Evolutionary conservation across 148 eudicot species (phyloP).

Genomic region (Camellia lanceoleosa): DNA sequence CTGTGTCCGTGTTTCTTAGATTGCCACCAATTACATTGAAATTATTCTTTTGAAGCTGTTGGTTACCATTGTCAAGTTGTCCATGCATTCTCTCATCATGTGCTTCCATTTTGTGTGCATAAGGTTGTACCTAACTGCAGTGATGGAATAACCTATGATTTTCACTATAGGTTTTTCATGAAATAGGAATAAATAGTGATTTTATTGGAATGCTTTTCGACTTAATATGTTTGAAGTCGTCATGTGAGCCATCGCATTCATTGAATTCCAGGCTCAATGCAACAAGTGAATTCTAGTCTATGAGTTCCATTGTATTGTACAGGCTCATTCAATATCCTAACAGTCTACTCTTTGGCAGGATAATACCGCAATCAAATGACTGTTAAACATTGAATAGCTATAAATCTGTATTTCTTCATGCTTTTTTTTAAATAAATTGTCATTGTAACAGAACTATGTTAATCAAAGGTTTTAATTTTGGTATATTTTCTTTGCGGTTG

Average conservation of each 20-base stretch:
- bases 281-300: background rate
- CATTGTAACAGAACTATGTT: background rate
- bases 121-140: background rate
- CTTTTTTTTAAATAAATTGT: background rate
- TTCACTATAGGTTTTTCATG: background rate
- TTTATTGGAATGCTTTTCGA: background rate
- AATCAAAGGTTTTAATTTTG: background rate
- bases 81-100: background rate
- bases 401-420: background rate
- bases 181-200: background rate
- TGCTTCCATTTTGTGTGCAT: background rate
- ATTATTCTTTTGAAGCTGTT: background rate
- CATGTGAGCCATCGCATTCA: background rate
- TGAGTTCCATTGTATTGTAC: background rate
- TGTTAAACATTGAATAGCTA: background rate
- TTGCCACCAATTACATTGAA: background rate
- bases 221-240: background rate
- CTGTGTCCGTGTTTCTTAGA: too few species aligned
- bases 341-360: background rate
- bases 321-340: background rate
- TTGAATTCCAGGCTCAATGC: background rate
- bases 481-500: background rate
- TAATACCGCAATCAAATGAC: background rate
- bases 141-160: background rate
- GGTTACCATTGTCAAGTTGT: background rate